Base-by-base conservation (phyloP, 768 basidiomycete genomes). In the Scleroderma bovista region DNA sequence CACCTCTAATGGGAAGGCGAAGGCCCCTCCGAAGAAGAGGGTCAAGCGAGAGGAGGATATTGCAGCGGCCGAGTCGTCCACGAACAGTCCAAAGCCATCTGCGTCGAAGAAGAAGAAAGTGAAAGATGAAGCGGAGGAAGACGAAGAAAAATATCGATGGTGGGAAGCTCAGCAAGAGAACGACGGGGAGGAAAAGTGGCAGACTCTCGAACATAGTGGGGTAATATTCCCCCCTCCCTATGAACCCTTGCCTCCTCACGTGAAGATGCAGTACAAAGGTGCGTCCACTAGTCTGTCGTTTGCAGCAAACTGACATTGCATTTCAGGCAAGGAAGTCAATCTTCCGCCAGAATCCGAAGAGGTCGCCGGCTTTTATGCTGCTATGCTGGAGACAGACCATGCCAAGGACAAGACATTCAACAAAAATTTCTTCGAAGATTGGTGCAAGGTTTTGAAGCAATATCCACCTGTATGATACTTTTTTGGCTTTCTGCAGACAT, bases 211-310 rank as follows among this genome's bases (percentile, higher is more conserved):
- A 61, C 96, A 99, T 69, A 83, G 79, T 57, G 96, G 94, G 44
- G 93, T 99, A 34, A 78, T 93, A 55, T 99, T 99, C 70, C 96
- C 96, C 53, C 92, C 92, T 44, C 86, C 93, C 3, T 99, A 99
- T 65, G 84, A 91, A 60, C 78, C 87, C 8, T 72, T 96, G 47
- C 93, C 96, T 2, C 68, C 74, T 8, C 60, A 81, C 61, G 81
- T 96, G 65, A 95, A 89, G 75, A 91, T 99, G 92, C 86, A 84
- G 62, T 99, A 99, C 66, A 80, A 94, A 57, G 94, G 95, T 93
- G 64, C 49, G 78, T 67, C 53, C 54, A 31, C 41, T 58, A 46
- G 51, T 49, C 43, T 42, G 32, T 36, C 50, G 47, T 45, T 44
- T 13, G 36, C 31, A 39, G 22, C 33, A 44, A 47, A 29, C 55